Base-by-base conservation (phyloP, 2,329 filamentous ascomycete genomes). In the Apiospora phragmitis region DNA sequence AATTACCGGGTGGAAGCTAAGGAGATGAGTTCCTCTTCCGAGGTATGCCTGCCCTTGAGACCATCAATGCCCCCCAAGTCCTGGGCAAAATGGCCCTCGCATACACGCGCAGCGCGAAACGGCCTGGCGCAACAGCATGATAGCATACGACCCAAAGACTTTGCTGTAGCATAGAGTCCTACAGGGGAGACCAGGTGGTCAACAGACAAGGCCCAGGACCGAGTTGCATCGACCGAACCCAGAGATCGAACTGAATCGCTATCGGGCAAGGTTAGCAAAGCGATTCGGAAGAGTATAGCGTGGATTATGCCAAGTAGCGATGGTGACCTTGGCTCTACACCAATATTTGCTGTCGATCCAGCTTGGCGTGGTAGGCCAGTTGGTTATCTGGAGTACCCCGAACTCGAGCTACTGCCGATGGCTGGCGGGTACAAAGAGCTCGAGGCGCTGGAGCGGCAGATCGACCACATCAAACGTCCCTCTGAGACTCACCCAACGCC, bases 11-110 rank as follows among this genome's bases (percentile, higher is more conserved):
- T 35, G 21, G 9, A 38, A 38, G 18, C 35, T 35, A 62, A 5
- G 18, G 21, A 4, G 21, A 16, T 38, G 32, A 38, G 55, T 38
- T 62, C 55, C 9, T n/a, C 55, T 24, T 62, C 55, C 8, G 32
- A 62, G 32, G 32, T 62, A 62, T n/a, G 18, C 18, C 55, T 62
- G 18, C 55, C 55, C 29, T 21, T 62, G 42, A 43, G 26, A 47
- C 3, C 69, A 32, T 70, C 71, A 35, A 77, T 73, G 14, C 76
- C 77, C 42, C 78, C 78, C 16, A 73, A 72, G 65, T 77, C 78
- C 11, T 80, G 79, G 79, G 77, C 79, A 38, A 79, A 74, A 68
- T 80, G 79, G 79, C 78, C 79, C 24, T 80, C 78, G 6, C 76
- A 79, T 70, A 77, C 76, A 67, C 77, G 78, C 2, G 68, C 72